Evolutionary conservation across 495 filamentous ascomycete genomes (phyloP), one percentile per base, ranked within the genome.

Genomic region (Xylaria sp.): DNA sequence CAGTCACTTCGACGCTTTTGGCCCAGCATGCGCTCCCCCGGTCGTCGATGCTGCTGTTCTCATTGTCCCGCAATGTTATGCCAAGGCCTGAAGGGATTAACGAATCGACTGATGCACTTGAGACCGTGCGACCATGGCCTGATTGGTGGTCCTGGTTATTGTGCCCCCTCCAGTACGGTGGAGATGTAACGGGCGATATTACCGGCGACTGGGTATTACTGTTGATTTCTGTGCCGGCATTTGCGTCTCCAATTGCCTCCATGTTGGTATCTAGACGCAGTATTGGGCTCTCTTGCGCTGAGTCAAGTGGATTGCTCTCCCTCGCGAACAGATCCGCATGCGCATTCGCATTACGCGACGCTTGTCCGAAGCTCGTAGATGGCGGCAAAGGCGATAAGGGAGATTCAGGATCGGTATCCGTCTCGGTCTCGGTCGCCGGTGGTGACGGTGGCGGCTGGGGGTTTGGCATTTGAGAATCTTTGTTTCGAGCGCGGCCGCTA

Each of bases 1-100:
- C 84, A 6, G 82, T 80, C 61, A 89, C 82, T 74, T 84, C 76
- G 31, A 88, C 87, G 71, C 85, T 85, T 75, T 80, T 84, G 37
- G 87, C 87, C 87, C 87, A 89, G 75, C 87, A 88, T 14, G 85
- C 85, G 35, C 82, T 80, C 67, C 86, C 87, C 59, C 84, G 81
- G 50, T 84, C 81, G 40, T 81, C 79, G 19, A 74, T 76, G 17
- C 80, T 81, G 67, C 80, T 80, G 29, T 74, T 81, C 69, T 86
- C 84, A 76, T 88, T 88, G 71, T 89, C 87, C 50, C 81, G 83
- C 58, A 89, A 74, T 19, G 80, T 85, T 63, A 89, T 89, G 19
- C 69, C 69, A 35, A 81, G 85, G 31, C 85, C 84, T 4, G 74
- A 71, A 0, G 79, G 76, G 17, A 82, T 72, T 4, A 63, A 29